Base-by-base conservation (phyloP, 768 basidiomycete species). In the Daedaleopsis sinensis region DNA sequence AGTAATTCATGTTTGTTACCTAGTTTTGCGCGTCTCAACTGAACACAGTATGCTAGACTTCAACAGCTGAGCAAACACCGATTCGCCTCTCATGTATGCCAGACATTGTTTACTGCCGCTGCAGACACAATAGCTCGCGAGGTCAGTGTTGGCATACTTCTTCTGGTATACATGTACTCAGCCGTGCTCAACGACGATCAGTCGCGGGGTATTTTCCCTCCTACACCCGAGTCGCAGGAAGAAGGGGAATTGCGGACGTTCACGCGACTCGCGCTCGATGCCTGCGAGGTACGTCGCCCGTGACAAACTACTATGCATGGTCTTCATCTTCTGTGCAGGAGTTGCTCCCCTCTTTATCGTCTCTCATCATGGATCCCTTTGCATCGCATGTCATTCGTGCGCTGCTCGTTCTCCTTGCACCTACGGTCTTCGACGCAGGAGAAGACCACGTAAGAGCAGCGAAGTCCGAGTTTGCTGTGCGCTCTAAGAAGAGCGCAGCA, bases 31-130 rank as follows among this genome's bases (percentile, higher is more conserved):
- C 56, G 50, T 58, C 55, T 57, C 35, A 53, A 53, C 38, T 48
- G 39, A 59, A 63, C 7, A 39, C 54, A 58, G 59, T 51, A 1
- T 24, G 39, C 16, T 60, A 90, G 92, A 8, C 90, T 86, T 64
- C 85, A 85, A 60, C 69, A 77, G 23, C 79, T 95, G 27, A 77
- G 82, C 32, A 86, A 81, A 69, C 91, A 98, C 69, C 84, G 95
- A 32, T 98, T 97, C 78, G 94, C 90, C 16, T 96, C 95, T 24
- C 96, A 98, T 84, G 96, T 97, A 8, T 91, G 91, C 67, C 94
- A 98, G 73, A 98, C 94, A 1, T 76, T 97, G 64, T 81, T 98
- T 65, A 82, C 81, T 1, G 84, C 93, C 23, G 84, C 86, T 7
- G 69, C 68, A 32, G 81, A 86, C 47, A 90, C 90, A 0, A 74